Evolutionary conservation across 1,284 basidiomycete species (phyloP), one percentile per base, ranked within the genome.

Genomic region (Cryptococcus sp.): DNA sequence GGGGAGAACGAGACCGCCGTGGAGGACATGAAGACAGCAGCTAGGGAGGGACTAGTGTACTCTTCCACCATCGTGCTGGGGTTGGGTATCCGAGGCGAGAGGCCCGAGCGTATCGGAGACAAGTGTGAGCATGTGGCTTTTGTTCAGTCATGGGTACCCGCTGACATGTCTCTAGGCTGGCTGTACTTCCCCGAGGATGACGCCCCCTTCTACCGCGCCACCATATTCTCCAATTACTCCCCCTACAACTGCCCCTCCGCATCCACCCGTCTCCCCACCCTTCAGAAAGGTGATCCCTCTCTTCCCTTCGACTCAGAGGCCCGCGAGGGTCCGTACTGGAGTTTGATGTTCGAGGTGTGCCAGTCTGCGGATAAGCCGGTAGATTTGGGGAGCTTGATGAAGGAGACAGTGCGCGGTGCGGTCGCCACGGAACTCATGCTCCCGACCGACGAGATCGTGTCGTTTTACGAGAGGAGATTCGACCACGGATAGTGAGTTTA

Each of bases 211-310:
- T 82, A 82, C 74, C 78, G 81, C 44, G 80, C 79, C 16, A 82
- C 81, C 56, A 79, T 82, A 68, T 82, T 82, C 67, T 80, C 79
- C 60, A 81, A 81, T 75, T 82, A 82, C 71, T 80, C 79, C 38
- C 79, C 79, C 37, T 73, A 78, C 75, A 81, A 82, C 70, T 77
- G 76, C 56, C 81, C 81, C 2, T 63, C 73, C 54, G 62, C 64
- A 24, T 69, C 73, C 37, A 69, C 65, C 52, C 72, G 75, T 67
- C 75, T 81, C 23, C 73, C 76, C 40, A 81, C 80, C 13, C 57
- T 81, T 7, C 80, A 79, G 66, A 77, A 75, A 48, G 80, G 80
- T 56, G 79, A 81, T 64, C 74, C 79, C 0, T 73, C 73, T 20
- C 66, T 67, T 20, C 66, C 72, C 18, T 69, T 70, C 37, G 77